A percentile compares a stretch with the other conserved stretches of the same genome.
These are phyloP conservation scores for Yarrowia yakushimensis DNA, from an alignment of 805 yeast genomes.

Conservation along the genomic window DNA sequence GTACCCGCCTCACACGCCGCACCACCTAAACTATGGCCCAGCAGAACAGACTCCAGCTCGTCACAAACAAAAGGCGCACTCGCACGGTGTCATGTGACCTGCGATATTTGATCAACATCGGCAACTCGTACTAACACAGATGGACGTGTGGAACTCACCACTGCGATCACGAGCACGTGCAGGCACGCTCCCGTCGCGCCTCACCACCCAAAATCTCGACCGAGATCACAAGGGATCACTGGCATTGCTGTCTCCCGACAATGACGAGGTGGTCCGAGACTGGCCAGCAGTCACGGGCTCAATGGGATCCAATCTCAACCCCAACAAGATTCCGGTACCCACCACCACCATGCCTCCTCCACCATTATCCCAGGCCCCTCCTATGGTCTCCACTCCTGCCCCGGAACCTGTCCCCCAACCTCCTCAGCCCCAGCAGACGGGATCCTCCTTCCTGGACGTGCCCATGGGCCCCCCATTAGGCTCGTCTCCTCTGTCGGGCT, in stretches of 20 bases:
- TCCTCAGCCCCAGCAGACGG: not conserved
- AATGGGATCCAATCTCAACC: slow-evolving; percentile 3
- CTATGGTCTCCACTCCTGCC: not conserved
- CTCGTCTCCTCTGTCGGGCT: slow-evolving; percentile 25
- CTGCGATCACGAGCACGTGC: slow-evolving; percentile 63
- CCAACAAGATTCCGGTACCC: slow-evolving; percentile 33
- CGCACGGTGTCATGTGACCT: not conserved
- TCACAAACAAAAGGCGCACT: not conserved
- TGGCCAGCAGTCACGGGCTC: slow-evolving; percentile 3
- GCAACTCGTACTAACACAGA: slow-evolving; percentile 5
- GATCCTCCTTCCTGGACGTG: slow-evolving; percentile 4
- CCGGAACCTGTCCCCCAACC: not conserved
- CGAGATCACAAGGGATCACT: slow-evolving; percentile 34
- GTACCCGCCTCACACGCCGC: slow-evolving; percentile 7
- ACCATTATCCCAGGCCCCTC: slow-evolving; percentile 8
- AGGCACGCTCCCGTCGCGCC: slow-evolving; percentile 72
- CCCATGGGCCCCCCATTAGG: slow-evolving; percentile 24
- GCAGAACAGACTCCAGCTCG: not conserved
- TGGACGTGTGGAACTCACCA: slow-evolving; percentile 26
- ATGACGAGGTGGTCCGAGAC: slow-evolving; percentile 26
- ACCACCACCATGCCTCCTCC: slow-evolving; percentile 24
- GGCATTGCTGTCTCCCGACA: slow-evolving; percentile 37
- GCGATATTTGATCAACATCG: not conserved
- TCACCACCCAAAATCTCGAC: slow-evolving; percentile 38
- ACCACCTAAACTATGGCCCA: not conserved